Conservation (phyloP, 306 rosid genomes). For the Acacia confusa region DNA sequence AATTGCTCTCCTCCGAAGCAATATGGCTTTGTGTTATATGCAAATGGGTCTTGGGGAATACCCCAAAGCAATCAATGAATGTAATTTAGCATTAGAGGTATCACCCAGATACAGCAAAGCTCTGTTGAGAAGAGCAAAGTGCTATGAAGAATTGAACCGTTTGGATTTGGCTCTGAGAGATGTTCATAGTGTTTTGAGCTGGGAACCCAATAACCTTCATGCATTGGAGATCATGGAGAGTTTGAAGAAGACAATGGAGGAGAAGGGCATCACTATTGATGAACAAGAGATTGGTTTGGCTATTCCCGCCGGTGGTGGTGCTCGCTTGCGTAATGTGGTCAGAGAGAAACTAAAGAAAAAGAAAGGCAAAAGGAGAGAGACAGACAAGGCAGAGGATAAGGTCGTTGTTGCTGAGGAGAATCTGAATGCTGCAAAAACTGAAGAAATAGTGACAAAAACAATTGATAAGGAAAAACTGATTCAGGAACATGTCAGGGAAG, state of each 20-base stretch:
- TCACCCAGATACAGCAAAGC: conserved; percentile 72
- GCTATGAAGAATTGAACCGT: conserved; percentile 75
- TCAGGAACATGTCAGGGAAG: conserved; percentile 39
- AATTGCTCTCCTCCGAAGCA: conserved; percentile 69
- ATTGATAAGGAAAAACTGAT: conserved; percentile 40
- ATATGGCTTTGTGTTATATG: conserved; percentile 83
- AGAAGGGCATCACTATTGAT: conserved; percentile 60
- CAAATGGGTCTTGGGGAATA: conserved; percentile 81
- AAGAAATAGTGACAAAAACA: background rate
- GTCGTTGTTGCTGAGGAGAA: conserved; percentile 51
- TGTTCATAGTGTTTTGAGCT: conserved; percentile 56
- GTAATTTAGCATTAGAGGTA: conserved; percentile 70
- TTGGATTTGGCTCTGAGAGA: conserved; percentile 83
- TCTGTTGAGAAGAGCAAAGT: conserved; percentile 60
- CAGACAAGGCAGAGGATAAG: conserved; percentile 51
- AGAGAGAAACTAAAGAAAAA: conserved; percentile 66
- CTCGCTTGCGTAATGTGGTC: conserved; percentile 55
- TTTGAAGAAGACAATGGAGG: conserved; percentile 49
- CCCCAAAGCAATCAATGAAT: conserved; percentile 81
- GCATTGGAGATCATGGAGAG: conserved; percentile 75
- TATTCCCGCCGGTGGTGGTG: background rate
- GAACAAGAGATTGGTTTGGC: conserved; percentile 67
- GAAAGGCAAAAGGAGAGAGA: conserved; percentile 44
- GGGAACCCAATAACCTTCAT: conserved; percentile 61
- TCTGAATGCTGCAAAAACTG: background rate